Evolutionary conservation across 805 yeast species (phyloP).

Genomic region (Yamadazyma nakazawae): DNA sequence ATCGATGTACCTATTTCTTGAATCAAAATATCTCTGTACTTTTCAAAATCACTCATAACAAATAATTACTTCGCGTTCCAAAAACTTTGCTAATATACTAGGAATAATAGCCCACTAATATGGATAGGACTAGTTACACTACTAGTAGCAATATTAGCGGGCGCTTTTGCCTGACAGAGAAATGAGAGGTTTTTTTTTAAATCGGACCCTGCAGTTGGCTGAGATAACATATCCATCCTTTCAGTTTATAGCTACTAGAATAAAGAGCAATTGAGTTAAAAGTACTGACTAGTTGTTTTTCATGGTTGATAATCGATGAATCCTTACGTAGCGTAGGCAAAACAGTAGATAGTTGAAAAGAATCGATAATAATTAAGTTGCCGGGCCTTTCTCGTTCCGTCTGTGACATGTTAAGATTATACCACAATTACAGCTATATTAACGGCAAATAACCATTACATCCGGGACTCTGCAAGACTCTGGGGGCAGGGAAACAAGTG

Average conservation of each 20-base stretch:
- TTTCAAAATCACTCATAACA: constrained; percentile 42
- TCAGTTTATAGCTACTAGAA: neutral
- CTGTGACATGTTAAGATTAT: no score
- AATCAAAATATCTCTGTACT: constrained; percentile 56
- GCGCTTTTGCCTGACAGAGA: constrained; percentile 28
- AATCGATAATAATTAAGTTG: no score
- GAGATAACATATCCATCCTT: neutral
- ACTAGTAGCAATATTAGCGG: constrained; percentile 22
- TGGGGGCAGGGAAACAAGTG: no score
- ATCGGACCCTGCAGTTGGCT: constrained; percentile 6
- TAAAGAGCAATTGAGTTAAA: no score
- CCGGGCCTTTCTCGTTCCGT: no score
- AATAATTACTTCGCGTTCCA: neutral
- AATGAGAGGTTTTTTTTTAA: constrained; percentile 17
- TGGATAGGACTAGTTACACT: neutral
- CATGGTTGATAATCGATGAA: no score
- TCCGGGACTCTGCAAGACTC: no score
- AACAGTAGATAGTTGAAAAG: no score
- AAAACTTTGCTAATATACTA: constrained; percentile 4
- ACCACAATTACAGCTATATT: no score
- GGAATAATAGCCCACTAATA: constrained; percentile 12
- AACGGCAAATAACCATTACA: no score
- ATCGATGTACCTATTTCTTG: constrained; percentile 54
- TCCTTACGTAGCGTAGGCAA: no score
- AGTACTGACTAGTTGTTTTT: no score